Conservation (phyloP, 2,329 filamentous ascomycete genomes). For the Ilyonectria robusta region DNA sequence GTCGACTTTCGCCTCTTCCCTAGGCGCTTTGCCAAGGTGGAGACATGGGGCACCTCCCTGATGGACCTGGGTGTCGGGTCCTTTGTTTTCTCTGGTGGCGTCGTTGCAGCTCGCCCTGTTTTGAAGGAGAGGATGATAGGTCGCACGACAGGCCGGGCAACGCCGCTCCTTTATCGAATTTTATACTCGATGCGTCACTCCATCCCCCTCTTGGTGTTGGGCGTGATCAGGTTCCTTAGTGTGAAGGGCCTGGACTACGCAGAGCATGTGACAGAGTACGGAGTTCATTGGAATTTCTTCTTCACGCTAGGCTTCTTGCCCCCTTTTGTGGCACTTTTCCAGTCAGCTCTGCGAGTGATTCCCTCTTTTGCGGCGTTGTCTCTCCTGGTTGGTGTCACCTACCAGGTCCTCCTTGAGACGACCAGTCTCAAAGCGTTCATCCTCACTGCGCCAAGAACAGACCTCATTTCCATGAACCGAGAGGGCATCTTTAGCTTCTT, state of each 20-base stretch:
- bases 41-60: constrained; percentile 99
- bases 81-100: constrained; percentile 94
- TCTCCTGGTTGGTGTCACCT: constrained; percentile 75
- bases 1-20: constrained; percentile 97
- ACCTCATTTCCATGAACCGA: constrained; percentile 89
- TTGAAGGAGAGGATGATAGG: constrained; percentile 76
- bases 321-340: constrained; percentile 88
- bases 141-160: constrained; percentile 62
- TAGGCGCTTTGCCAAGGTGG: constrained; percentile 94
- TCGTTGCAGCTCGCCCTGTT: constrained; percentile 88
- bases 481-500: constrained; percentile 97
- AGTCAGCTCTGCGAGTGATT: constrained; percentile 77
- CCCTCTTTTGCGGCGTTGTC: constrained; percentile 85
- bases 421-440: constrained; percentile 87
- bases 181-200: constrained; percentile 82
- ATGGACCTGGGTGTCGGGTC: constrained; percentile 99
- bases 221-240: constrained; percentile 84
- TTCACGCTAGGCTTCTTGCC: constrained; percentile 93
- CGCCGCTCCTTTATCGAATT: constrained; percentile 71
- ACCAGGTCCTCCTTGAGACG: constrained; percentile 82
- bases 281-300: constrained; percentile 99
- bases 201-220: constrained; percentile 84
- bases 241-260: constrained; percentile 97
- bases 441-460: constrained; percentile 82
- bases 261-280: constrained; percentile 97